A percentile compares a stretch with the other conserved stretches of the same genome.
phyloP scores from a whole-genome alignment of 805 yeast genomes.

The Saccharomyces kudriavzevii region DNA sequence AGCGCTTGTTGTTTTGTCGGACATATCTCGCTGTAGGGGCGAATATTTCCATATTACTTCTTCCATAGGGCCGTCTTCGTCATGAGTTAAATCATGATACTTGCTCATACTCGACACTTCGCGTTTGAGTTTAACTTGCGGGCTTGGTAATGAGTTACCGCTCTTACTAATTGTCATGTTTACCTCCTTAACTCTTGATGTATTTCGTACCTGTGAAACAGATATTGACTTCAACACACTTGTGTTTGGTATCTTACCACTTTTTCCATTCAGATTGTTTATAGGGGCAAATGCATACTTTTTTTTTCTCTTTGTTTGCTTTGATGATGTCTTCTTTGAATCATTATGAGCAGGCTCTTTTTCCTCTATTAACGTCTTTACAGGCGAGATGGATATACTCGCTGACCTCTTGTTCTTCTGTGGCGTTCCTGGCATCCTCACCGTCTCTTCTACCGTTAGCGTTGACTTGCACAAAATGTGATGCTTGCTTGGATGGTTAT shows the following conservation, averaged over 20 bases:
- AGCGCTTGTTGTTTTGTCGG: constrained; percentile 13
- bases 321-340: not conserved
- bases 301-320: constrained; percentile 9
- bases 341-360: not conserved
- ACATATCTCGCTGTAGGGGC: constrained; percentile 13
- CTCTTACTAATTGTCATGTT: constrained; percentile 1
- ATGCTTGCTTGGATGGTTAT: not conserved
- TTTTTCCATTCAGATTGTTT: constrained; percentile 12
- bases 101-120: not conserved
- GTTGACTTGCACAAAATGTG: not conserved
- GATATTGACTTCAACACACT: constrained; percentile 23
- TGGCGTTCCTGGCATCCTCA: constrained; percentile 16
- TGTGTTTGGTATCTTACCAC: constrained; percentile 4
- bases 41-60: constrained; percentile 30
- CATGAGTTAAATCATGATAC: not conserved
- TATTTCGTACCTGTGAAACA: constrained; percentile 26
- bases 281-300: constrained; percentile 26
- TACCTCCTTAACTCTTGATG: constrained; percentile 2
- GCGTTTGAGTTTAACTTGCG: not conserved
- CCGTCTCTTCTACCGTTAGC: not conserved
- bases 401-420: constrained; percentile 19
- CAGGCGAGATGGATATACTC: constrained; percentile 15
- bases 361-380: constrained; percentile 3
- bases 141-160: not conserved
- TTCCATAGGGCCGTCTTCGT: constrained; percentile 15